These are phyloP conservation scores for Emericellopsis terricola DNA, from an alignment of 495 filamentous ascomycete genomes.

Conservation along the genomic window DNA sequence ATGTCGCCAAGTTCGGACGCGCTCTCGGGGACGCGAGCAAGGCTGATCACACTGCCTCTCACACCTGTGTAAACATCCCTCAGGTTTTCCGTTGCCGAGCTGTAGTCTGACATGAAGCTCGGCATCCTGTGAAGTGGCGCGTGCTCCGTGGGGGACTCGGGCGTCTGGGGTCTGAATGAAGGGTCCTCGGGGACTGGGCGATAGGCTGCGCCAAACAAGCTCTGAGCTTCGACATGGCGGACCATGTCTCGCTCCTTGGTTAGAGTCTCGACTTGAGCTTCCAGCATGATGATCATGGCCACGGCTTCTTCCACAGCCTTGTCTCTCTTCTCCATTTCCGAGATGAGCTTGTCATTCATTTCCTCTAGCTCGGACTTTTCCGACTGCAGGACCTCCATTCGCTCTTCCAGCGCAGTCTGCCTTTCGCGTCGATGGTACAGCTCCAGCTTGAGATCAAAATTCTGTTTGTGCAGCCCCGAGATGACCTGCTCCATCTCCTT, in stretches of 20 bases:
- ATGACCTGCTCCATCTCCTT: slow-evolving; percentile 29
- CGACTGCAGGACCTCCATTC: slow-evolving; percentile 38
- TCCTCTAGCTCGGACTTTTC: slow-evolving; percentile 32
- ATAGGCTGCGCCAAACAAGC: slow-evolving; percentile 10
- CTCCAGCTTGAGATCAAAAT: slow-evolving; percentile 81
- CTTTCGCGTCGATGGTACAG: slow-evolving; percentile 53
- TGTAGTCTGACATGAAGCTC: slow-evolving; percentile 46
- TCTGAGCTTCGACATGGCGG: slow-evolving; percentile 15
- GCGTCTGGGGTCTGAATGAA: slow-evolving; percentile 1
- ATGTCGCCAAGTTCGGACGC: slow-evolving; percentile 12
- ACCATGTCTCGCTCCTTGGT: slow-evolving; percentile 22
- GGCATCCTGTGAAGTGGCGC: slow-evolving; percentile 33
- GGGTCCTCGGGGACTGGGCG: slow-evolving; percentile 4
- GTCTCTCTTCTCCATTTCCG: slow-evolving; percentile 58
- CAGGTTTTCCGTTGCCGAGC: slow-evolving; percentile 42
- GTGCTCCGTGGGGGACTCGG: slow-evolving; percentile 9
- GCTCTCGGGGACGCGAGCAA: slow-evolving; percentile 17
- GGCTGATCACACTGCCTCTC: slow-evolving; percentile 23
- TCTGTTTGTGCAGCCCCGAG: slow-evolving; percentile 60
- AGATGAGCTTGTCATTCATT: slow-evolving; percentile 49
- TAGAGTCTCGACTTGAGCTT: slow-evolving; percentile 46
- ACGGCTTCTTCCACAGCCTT: slow-evolving; percentile 70
- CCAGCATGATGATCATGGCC: slow-evolving; percentile 55
- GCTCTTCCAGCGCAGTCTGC: slow-evolving; percentile 35
- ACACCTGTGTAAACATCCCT: slow-evolving; percentile 42